Evolutionary conservation across 2,329 filamentous ascomycete species (phyloP), one percentile per base, ranked within the genome.

Genomic region (Xylaria sp.): DNA sequence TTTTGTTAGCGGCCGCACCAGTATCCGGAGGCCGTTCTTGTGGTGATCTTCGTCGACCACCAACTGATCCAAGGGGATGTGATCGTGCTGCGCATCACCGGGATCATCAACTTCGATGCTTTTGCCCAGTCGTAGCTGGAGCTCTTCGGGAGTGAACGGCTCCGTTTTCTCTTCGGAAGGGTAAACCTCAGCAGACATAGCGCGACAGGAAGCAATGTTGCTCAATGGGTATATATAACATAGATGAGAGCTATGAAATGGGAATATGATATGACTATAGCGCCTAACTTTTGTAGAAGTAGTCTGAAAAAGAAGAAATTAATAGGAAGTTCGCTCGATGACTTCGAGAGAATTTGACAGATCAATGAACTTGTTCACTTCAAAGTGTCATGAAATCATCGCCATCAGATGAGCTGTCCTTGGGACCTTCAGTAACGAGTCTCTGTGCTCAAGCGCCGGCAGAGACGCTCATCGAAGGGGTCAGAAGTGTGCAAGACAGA

Each of bases 111-210:
- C 81, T 56, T 82, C 81, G 64, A 87, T 80, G 73, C 77, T 79
- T 68, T 80, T 81, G 52, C 73, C 72, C 67, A 87, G 79, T 20
- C 86, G 85, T 31, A 83, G 79, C 60, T 87, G 83, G 71, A 88
- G 83, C 77, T 89, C 86, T 59, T 85, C 84, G 71, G 87, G 82
- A 10, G 87, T 87, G 73, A 88, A 87, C 10, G 87, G 86, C 79
- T 89, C 86, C 56, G 87, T 89, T 78, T 83, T 85, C 80, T 89
- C 86, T 78, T 84, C 81, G 31, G 82, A 82, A 59, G 78, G 77
- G 73, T 78, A 83, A 72, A 81, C 78, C 72, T 87, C 84, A 74
- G 80, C 81, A 74, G 80, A 81, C 86, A 88, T 88, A 75, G 74
- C 74, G 70, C 66, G 58, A 69, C 51, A 48, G 65, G 70, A 63